Evolutionary conservation across 176 grass and related monocot genomes (phyloP), one percentile per base, ranked within the genome.

Genomic region (Eleusine coracana): DNA sequence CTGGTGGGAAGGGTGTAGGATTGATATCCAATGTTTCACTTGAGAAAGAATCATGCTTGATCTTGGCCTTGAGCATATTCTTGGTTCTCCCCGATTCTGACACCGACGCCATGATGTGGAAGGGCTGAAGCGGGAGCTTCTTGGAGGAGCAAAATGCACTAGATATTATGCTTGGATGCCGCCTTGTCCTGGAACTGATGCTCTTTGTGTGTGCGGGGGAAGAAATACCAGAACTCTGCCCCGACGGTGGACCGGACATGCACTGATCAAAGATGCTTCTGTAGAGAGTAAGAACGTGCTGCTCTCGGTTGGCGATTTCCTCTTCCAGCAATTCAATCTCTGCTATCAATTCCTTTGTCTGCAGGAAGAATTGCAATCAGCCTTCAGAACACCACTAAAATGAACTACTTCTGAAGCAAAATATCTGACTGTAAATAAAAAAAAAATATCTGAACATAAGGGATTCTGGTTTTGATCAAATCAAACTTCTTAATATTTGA

Each of bases 281-380:
- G 77, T 98, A 98, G 41, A 96, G 93, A 76, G 96, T 84, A 74
- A 98, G 93, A 68, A 98, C 92, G 55, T 98, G 93, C n/a, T 93
- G 96, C 75, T 98, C 96, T 0, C 93, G 84, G 49, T 96, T 93
- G 45, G 92, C 74, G 2, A 98, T 96, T 87, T 98, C 96, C 88
- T 98, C 96, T 80, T 98, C 91, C 1, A 98, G 96, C 59, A 93
- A 78, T 84, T 98, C 96, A 10, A 98, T 98, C 77, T 98, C 96
- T 27, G 90, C 87, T 73, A 93, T 92, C 41, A 98, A 83, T 60
- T 98, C 93, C 83, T 74, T 93, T 49, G 96, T 95, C 96, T 98
- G 80, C 40, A 75, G 75, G 80, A 49, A 74, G 49, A 71, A 31
- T 1, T 69, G 10, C 18, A 74, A 6, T 73, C 59, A 23, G 10